These are phyloP conservation scores for Entrophospora sp. DNA, from an alignment of 192 early-diverging fungal species.

Conservation along the genomic window DNA sequence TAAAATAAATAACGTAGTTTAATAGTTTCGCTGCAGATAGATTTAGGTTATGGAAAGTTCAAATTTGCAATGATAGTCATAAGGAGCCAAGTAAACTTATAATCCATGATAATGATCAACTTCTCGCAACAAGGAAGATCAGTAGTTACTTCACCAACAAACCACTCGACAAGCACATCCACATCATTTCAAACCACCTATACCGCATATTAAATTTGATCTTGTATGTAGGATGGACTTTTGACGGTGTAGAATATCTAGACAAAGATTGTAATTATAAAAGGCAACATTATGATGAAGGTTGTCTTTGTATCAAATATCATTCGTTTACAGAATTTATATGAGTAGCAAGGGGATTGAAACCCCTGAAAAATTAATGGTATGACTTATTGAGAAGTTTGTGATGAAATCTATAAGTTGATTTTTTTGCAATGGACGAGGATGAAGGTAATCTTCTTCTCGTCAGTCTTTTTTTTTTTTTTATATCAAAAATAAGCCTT, in stretches of 20 bases:
- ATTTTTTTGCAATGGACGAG: no score
- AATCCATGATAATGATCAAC: neutral
- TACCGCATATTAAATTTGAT: neutral
- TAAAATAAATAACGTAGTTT: slow-evolving; percentile 11
- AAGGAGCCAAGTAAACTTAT: neutral
- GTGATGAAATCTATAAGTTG: slow-evolving; percentile 4
- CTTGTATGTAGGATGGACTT: neutral
- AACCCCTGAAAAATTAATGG: neutral
- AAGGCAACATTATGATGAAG: slow-evolving; percentile 9
- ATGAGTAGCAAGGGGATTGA: slow-evolving; percentile 10
- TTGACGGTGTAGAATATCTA: slow-evolving; percentile 14
- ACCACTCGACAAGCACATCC: neutral
- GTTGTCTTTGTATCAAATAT: slow-evolving; percentile 10
- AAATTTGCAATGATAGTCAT: neutral
- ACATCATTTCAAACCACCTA: slow-evolving; percentile 16
- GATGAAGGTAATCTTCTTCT: neutral
- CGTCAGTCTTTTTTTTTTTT: no score
- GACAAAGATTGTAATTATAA: slow-evolving; percentile 3
- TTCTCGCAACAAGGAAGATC: neutral
- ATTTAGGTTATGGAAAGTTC: no score
- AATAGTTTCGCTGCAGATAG: slow-evolving; percentile 12
- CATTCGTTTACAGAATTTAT: slow-evolving; percentile 10
- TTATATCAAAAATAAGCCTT: no score
- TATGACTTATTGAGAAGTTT: slow-evolving; percentile 15
- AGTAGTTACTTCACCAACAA: slow-evolving; percentile 14